These are phyloP conservation scores for Candida nemodendra DNA, from an alignment of 805 yeast genomes.

Conservation along the genomic window DNA sequence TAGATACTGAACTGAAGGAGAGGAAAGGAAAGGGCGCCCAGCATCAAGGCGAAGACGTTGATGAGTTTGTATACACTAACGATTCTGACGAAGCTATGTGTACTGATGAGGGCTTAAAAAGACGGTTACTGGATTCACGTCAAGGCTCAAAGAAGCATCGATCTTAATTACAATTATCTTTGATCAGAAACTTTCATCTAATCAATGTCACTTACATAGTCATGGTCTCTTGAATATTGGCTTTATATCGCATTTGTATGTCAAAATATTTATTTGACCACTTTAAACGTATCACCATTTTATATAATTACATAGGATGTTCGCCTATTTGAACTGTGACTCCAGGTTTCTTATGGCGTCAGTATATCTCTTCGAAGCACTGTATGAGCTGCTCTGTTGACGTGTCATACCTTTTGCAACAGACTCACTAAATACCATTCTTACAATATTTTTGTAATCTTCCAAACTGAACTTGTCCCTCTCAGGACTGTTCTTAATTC, in stretches of 20 bases:
- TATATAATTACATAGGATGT: too few species aligned
- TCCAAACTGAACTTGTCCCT: conserved; percentile 33
- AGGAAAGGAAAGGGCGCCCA: conserved; percentile 1
- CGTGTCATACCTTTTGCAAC: conserved; percentile 20
- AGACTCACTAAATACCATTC: conserved; percentile 50
- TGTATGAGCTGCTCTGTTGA: conserved; percentile 23
- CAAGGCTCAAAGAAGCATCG: conserved; percentile 9
- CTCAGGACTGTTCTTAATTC: conserved; percentile 27
- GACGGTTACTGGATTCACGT: conserved; percentile 14
- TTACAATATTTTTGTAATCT: conserved; percentile 50
- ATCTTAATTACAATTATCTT: conserved; percentile 1
- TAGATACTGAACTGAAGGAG: neutral
- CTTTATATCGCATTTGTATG: too few species aligned
- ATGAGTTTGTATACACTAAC: conserved; percentile 4
- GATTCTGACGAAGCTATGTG: conserved; percentile 16
- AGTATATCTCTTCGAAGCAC: conserved; percentile 25
- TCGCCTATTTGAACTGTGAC: conserved; percentile 9
- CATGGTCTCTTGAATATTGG: too few species aligned
- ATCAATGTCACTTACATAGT: too few species aligned
- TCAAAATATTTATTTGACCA: too few species aligned
- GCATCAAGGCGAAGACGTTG: conserved; percentile 10
- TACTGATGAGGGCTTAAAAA: conserved; percentile 14
- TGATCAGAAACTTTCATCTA: conserved; percentile 5
- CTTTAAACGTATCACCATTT: too few species aligned
- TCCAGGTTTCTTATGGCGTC: conserved; percentile 23